Evolutionary conservation across 805 yeast genomes (phyloP).

Genomic region (Yamadazyma tumulicola): DNA sequence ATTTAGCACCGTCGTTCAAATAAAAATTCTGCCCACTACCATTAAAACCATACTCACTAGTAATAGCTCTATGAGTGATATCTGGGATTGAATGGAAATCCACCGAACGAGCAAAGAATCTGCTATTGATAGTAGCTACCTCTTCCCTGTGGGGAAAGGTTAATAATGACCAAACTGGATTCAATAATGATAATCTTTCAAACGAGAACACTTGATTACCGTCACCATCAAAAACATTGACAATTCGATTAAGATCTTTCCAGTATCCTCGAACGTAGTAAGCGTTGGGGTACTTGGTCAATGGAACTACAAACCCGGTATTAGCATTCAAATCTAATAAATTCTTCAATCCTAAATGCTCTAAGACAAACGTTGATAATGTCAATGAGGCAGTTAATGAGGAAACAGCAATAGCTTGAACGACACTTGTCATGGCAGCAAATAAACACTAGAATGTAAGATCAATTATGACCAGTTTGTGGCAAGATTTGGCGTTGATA

Average conservation of each 20-base stretch:
- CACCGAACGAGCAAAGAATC: conserved; percentile 42
- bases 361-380: conserved; percentile 39
- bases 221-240: conserved; percentile 47
- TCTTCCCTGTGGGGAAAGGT: conserved; percentile 43
- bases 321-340: conserved; percentile 36
- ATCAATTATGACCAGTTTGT: no score
- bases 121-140: conserved; percentile 50
- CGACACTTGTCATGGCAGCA: conserved; percentile 28
- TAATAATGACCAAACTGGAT: conserved; percentile 52
- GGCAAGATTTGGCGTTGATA: no score
- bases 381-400: conserved; percentile 39
- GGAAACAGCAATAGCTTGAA: conserved; percentile 48
- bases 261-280: conserved; percentile 50
- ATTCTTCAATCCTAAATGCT: conserved; percentile 38
- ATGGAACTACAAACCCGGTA: conserved; percentile 39
- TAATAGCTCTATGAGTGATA: conserved; percentile 43
- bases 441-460: no score
- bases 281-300: conserved; percentile 36
- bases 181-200: conserved; percentile 45
- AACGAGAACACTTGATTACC: conserved; percentile 46
- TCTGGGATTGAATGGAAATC: conserved; percentile 48
- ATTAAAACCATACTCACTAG: conserved; percentile 22
- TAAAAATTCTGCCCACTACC: conserved; percentile 43
- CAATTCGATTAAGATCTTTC: conserved; percentile 38
- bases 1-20: conserved; percentile 50